These are phyloP conservation scores for Gilbertella persicaria DNA, from an alignment of 371 early-diverging fungal genomes.

Conservation along the genomic window DNA sequence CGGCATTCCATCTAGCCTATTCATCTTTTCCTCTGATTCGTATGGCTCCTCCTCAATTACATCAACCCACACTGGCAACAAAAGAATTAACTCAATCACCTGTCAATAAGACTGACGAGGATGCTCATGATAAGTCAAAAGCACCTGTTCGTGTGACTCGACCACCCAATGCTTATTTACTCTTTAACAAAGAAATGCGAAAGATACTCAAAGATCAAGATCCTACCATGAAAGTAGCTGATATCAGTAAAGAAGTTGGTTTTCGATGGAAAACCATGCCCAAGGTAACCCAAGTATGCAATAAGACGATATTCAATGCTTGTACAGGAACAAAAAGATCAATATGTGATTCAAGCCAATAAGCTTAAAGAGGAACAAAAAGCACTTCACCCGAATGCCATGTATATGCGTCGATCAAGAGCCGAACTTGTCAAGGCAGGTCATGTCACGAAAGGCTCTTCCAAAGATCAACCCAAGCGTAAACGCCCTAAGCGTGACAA, in stretches of 20 bases:
- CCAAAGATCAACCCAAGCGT: conserved; percentile 10
- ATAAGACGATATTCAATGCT: neutral
- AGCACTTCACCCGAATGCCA: conserved; percentile 59
- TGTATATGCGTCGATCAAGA: conserved; percentile 71
- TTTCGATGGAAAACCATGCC: conserved; percentile 58
- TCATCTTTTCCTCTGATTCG: conserved; percentile 33
- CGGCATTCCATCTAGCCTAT: conserved; percentile 13
- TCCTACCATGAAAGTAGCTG: conserved; percentile 65
- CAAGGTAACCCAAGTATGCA: conserved; percentile 19
- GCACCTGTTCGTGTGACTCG: conserved; percentile 54
- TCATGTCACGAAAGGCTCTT: conserved; percentile 29
- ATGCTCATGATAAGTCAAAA: conserved; percentile 1
- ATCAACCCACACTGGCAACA: conserved; percentile 20
- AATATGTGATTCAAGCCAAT: conserved; percentile 42
- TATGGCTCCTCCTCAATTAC: conserved; percentile 20
- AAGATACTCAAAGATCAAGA: conserved; percentile 62
- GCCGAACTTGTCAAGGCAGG: conserved; percentile 62
- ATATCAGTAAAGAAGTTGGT: conserved; percentile 67
- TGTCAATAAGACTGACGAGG: conserved; percentile 1
- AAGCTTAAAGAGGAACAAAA: conserved; percentile 41
- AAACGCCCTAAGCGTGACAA: conserved; percentile 39
- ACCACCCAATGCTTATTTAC: conserved; percentile 69
- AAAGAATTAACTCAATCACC: neutral
- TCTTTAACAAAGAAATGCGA: conserved; percentile 69
- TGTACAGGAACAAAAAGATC: conserved; percentile 34